Base-by-base conservation (phyloP, 352 stramenopile genomes). In the Pythium sukuiense region DNA sequence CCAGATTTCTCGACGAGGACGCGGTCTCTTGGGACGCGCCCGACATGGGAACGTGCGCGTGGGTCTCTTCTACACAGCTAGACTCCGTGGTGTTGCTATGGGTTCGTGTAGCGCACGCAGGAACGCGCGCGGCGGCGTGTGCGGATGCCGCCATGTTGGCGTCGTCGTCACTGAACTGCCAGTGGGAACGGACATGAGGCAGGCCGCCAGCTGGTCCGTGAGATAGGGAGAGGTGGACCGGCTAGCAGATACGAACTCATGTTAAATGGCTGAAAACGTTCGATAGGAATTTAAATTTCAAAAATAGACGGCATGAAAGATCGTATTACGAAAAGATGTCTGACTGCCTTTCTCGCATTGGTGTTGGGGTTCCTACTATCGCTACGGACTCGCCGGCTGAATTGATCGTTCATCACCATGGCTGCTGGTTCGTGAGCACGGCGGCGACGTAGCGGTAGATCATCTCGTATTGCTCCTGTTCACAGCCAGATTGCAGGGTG, bases 391-490 rank as follows among this genome's bases (percentile, higher is more conserved):
- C 35, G 45, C 45, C 14, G 13, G 6, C 45, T 5, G 13, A 29
- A 16, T n/a, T n/a, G n/a, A n/a, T n/a, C 24, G n/a, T 4, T 33
- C 18, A 30, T 88, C 66, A 92, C 81, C 83, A 92, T 16, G 76
- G 67, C 59, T 83, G 71, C 16, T 61, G 71, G 60, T 77, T 76
- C 37, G 72, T 81, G 35, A 92, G 49, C 32, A 92, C 73, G 30
- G 79, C 81, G 54, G 77, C 76, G 79, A 92, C 76, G 79, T 92
- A 93, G 64, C 76, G 72, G 71, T 93, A 92, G 63, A 95, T 87
- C 85, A 95, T 92, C 65, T 87, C 71, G 67, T 92, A 92, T 70
- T 93, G 87, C 62, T 93, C 84, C 87, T 95, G 67, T 32, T 39
- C 65, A 12, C 9, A 58, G 29, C 37, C 41, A 27, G 29, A 53